Base-by-base conservation (phyloP, 2,329 filamentous ascomycete genomes). In the Zasmidium cellare region DNA sequence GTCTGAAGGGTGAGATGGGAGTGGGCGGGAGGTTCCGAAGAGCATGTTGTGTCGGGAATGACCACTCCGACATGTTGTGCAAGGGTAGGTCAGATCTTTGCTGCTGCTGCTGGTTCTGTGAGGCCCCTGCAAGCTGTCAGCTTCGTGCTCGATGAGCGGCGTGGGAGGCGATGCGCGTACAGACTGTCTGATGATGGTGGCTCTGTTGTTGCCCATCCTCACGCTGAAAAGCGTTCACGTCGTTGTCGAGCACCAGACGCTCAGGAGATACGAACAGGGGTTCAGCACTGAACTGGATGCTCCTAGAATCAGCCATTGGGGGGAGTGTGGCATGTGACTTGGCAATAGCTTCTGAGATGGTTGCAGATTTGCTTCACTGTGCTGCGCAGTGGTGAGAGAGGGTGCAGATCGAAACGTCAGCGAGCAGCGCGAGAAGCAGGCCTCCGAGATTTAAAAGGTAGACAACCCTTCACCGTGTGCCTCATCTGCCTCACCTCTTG, bases 191-290 rank as follows among this genome's bases (percentile, higher is more conserved):
- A 28, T 52, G 49, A 41, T 61, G 47, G 16, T 48, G 60, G 48
- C 44, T 51, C 22, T 46, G 56, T n/a, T 48, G 52, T 35, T 51
- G 55, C 46, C 23, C 44, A n/a, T 55, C 47, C 18, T 51, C 49
- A n/a, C 35, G 25, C 23, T 51, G 57, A 54, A 50, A 55, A 41
- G 46, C 49, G 50, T 51, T 54, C 46, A 58, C 28, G 7, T 57
- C 53, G 25, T 63, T 55, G 48, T 60, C 51, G 20, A 62, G 58
- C 60, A 60, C 38, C 50, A 64, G 62, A 60, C 52, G 24, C 45
- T 60, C 62, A 54, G 60, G 62, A 52, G 60, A 61, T 24, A 62
- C 51, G 22, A 62, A 62, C 57, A 62, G 20, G 60, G 55, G 51
- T 44, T 62, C 60, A 46, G 45, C 51, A 25, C 54, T 49, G 48